A percentile compares a stretch with the other conserved stretches of the same genome.
Evolutionary conservation across 345 rosid species (phyloP).

Genomic region (Hypericum androsaemum): DNA sequence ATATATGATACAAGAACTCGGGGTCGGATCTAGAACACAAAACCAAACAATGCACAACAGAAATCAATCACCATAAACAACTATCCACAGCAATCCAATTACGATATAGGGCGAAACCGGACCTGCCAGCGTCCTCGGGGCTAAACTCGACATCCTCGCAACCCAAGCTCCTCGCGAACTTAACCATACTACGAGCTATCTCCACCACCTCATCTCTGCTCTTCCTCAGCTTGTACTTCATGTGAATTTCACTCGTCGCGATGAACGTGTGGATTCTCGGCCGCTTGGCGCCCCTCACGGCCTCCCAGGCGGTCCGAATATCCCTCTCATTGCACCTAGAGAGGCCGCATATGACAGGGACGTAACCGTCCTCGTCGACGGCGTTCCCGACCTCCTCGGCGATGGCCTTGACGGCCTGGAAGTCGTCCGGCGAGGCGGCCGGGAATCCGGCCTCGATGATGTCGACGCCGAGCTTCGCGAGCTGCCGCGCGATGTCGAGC

Average conservation of each 20-base stretch:
- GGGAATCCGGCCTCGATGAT: conserved; percentile 93
- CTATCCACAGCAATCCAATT: no score
- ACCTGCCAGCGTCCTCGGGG: conserved; percentile 97
- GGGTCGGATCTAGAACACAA: conserved; percentile 55
- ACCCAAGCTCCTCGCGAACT: conserved; percentile 69
- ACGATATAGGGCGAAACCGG: background rate
- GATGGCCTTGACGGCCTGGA: conserved; percentile 67
- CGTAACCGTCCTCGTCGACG: conserved; percentile 51
- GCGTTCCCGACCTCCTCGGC: conserved; percentile 70
- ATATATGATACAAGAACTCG: conserved; percentile 65
- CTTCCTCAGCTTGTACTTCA: conserved; percentile 76
- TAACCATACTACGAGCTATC: conserved; percentile 66
- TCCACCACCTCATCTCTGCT: conserved; percentile 59
- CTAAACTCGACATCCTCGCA: conserved; percentile 89
- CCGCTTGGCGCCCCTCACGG: conserved; percentile 65
- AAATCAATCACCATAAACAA: no score
- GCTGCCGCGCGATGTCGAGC: conserved; percentile 79
- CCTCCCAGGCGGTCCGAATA: conserved; percentile 76
- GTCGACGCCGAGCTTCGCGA: conserved; percentile 79
- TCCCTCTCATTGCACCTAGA: conserved; percentile 82
- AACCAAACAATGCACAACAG: no score
- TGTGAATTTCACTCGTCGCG: conserved; percentile 77
- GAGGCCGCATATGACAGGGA: conserved; percentile 89
- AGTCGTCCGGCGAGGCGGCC: conserved; percentile 77
- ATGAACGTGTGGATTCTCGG: conserved; percentile 85